Conservation (phyloP, 2,329 filamentous ascomycete species). For the Stagonosporopsis rhizophila region DNA sequence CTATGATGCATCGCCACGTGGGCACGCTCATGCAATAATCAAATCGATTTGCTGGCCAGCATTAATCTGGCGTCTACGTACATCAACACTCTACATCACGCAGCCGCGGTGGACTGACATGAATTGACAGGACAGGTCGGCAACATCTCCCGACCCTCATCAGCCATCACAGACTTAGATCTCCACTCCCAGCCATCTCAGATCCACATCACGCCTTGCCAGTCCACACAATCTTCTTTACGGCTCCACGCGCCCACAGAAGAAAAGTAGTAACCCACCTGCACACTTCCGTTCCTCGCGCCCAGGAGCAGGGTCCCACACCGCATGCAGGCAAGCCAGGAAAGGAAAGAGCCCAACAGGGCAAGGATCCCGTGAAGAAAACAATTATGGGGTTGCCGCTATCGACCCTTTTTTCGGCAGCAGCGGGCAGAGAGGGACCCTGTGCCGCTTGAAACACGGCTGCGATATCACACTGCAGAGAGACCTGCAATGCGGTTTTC, state of each 20-base stretch:
- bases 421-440: neutral
- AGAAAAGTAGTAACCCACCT: constrained; percentile 1
- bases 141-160: neutral
- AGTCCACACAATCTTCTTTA: constrained; percentile 4
- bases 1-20: neutral
- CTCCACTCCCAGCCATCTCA: constrained; percentile 4
- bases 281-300: constrained; percentile 1
- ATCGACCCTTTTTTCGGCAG: neutral
- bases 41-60: neutral
- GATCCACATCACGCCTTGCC: constrained; percentile 1
- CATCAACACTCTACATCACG: constrained; percentile 1
- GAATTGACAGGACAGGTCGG: constrained; percentile 3
- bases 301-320: neutral
- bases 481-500: neutral
- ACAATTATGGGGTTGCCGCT: constrained; percentile 14
- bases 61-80: neutral
- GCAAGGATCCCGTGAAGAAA: neutral
- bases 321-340: constrained; percentile 10
- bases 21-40: neutral
- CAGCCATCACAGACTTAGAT: neutral
- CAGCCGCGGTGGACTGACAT: constrained; percentile 4
- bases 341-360: neutral
- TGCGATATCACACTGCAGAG: constrained; percentile 10
- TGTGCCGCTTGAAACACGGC: constrained; percentile 9
- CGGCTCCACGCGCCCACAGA: neutral